phyloP scores from a whole-genome alignment of 1,139 yeast genomes.

The Kazachstania sp. region DNA sequence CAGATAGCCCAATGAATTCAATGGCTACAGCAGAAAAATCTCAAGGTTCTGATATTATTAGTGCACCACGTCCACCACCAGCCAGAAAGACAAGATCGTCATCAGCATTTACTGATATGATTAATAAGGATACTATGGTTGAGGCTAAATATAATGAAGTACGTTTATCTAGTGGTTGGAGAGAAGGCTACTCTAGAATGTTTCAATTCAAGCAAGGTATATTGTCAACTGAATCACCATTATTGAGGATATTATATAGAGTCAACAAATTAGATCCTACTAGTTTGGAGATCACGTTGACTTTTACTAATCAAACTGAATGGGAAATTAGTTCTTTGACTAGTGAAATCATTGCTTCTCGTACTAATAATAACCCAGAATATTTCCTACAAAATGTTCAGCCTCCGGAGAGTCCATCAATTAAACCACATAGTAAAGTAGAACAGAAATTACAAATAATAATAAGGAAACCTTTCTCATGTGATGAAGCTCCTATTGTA shows the following conservation, averaged over 20 bases:
- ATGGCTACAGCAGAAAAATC: neutral
- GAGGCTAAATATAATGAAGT: constrained; percentile 17
- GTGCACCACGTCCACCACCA: constrained; percentile 5
- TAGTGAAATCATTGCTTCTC: constrained; percentile 21
- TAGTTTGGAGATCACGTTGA: constrained; percentile 33
- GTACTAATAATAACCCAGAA: constrained; percentile 39
- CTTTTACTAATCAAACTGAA: constrained; percentile 55
- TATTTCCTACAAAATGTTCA: constrained; percentile 40
- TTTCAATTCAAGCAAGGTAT: constrained; percentile 72
- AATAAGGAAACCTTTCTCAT: constrained; percentile 40
- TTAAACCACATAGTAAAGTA: constrained; percentile 42
- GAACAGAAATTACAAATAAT: constrained; percentile 39
- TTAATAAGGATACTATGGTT: neutral
- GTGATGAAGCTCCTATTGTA: constrained; percentile 50
- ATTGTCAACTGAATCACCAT: constrained; percentile 58
- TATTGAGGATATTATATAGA: constrained; percentile 59
- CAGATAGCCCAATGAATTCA: neutral
- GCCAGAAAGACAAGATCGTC: constrained; percentile 6
- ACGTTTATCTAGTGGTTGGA: constrained; percentile 60
- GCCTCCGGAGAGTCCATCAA: constrained; percentile 44
- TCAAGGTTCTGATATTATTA: neutral
- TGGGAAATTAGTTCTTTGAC: constrained; percentile 26
- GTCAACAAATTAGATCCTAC: constrained; percentile 35
- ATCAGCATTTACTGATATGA: neutral
- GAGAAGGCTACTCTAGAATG: constrained; percentile 65